These are phyloP conservation scores for Puccinia horiana DNA, from an alignment of 1,284 basidiomycete genomes.

Conservation along the genomic window DNA sequence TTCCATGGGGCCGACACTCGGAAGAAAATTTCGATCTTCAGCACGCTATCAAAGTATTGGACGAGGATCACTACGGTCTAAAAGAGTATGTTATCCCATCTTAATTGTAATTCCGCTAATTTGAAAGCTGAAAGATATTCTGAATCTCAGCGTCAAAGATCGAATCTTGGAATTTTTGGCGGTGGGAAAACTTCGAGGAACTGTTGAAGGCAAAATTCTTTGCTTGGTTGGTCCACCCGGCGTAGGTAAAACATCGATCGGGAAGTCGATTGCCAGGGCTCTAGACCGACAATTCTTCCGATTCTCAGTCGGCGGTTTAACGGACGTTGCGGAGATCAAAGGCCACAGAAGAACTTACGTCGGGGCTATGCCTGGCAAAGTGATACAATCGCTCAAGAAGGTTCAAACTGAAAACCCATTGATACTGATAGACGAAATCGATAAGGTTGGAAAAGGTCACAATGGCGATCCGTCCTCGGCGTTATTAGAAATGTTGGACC, in stretches of 20 bases:
- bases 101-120: background rate
- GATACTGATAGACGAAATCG: slow-evolving; percentile 94
- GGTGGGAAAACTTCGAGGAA: slow-evolving; percentile 92
- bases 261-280: slow-evolving; percentile 89
- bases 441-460: slow-evolving; percentile 90
- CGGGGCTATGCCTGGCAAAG: slow-evolving; percentile 93
- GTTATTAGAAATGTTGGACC: slow-evolving; percentile 94
- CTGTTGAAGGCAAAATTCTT: slow-evolving; percentile 94
- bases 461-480: slow-evolving; percentile 96
- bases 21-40: slow-evolving; percentile 88
- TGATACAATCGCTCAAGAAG: slow-evolving; percentile 94
- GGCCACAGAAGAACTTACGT: slow-evolving; percentile 96
- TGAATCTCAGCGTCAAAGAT: slow-evolving; percentile 70
- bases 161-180: slow-evolving; percentile 97
- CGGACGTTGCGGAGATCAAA: slow-evolving; percentile 98
- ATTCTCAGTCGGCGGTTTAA: slow-evolving; percentile 93
- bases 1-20: slow-evolving; percentile 95
- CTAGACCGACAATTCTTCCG: slow-evolving; percentile 86
- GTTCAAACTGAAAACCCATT: slow-evolving; percentile 96
- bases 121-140: slow-evolving; percentile 6
- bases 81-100: slow-evolving; percentile 64
- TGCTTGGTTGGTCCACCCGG: slow-evolving; percentile 95
- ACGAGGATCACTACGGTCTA: slow-evolving; percentile 95
- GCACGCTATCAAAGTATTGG: slow-evolving; percentile 80
- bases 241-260: slow-evolving; percentile 84